phyloP scores from a whole-genome alignment of 2,329 filamentous ascomycete species.

The Apiospora arundinis region DNA sequence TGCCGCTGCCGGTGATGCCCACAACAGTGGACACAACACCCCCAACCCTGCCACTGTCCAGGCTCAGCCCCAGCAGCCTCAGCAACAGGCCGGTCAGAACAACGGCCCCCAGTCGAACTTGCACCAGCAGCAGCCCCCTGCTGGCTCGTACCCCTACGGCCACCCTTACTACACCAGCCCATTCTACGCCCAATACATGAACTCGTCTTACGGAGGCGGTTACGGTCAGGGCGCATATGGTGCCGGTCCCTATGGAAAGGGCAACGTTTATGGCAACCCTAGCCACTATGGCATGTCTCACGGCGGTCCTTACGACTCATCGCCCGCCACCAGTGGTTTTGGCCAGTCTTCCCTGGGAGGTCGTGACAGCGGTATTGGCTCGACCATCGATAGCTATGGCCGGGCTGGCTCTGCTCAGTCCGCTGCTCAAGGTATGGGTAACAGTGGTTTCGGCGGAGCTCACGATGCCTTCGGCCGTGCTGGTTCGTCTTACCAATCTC shows the following conservation, averaged over 20 bases:
- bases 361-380: slow-evolving; percentile 56
- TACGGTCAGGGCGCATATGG: slow-evolving; percentile 60
- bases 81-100: slow-evolving; percentile 15
- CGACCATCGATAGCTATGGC: slow-evolving; percentile 60
- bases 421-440: slow-evolving; percentile 56
- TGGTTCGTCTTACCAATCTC: slow-evolving; percentile 60
- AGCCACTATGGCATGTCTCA: slow-evolving; percentile 61
- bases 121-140: slow-evolving; percentile 48
- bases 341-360: slow-evolving; percentile 59
- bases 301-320: slow-evolving; percentile 63
- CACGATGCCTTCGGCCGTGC: slow-evolving; percentile 63
- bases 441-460: slow-evolving; percentile 57
- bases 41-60: slow-evolving; percentile 30
- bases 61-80: slow-evolving; percentile 38
- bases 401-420: slow-evolving; percentile 58
- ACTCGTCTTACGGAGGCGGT: slow-evolving; percentile 56
- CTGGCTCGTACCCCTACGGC: slow-evolving; percentile 37
- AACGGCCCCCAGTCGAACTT: slow-evolving; percentile 43
- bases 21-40: slow-evolving; percentile 64
- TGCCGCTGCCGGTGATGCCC: slow-evolving; percentile 67
- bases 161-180: slow-evolving; percentile 64
- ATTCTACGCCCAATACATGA: slow-evolving; percentile 67
- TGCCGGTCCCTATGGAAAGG: slow-evolving; percentile 60
- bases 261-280: slow-evolving; percentile 60
- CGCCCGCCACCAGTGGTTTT: slow-evolving; percentile 57